These are phyloP conservation scores for Cryptococcus hybrid DNA, from an alignment of 1,284 basidiomycete genomes.

Conservation along the genomic window DNA sequence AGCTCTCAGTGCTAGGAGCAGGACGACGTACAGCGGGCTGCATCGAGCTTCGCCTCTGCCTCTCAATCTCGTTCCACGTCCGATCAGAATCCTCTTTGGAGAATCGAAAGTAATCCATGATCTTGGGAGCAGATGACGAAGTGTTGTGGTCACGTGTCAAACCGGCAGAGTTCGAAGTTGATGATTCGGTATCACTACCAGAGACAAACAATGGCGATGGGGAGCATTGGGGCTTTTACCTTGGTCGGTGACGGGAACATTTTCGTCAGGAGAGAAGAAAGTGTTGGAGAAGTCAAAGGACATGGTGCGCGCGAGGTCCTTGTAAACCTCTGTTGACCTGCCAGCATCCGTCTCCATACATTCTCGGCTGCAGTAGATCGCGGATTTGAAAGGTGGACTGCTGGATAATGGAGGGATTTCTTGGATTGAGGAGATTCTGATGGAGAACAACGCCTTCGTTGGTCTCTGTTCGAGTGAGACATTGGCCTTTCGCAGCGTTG, in stretches of 20 bases:
- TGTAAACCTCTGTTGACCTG: conserved; percentile 24
- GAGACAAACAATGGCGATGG: conserved; percentile 42
- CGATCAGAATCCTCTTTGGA: conserved; percentile 35
- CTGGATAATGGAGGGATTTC: neutral
- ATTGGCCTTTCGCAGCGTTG: conserved; percentile 22
- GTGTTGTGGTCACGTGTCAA: conserved; percentile 1
- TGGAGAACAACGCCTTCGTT: conserved; percentile 14
- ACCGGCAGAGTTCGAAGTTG: conserved; percentile 16
- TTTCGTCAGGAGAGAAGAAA: conserved; percentile 6
- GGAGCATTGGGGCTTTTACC: conserved; percentile 26
- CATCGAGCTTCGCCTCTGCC: conserved; percentile 34
- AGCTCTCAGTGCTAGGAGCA: conserved; percentile 20
- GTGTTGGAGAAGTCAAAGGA: conserved; percentile 19
- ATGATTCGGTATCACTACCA: conserved; percentile 40
- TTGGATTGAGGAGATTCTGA: neutral
- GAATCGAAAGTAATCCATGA: conserved; percentile 39
- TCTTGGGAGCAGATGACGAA: conserved; percentile 34
- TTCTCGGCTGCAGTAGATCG: conserved; percentile 40
- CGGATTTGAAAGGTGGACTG: conserved; percentile 20
- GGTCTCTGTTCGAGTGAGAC: conserved; percentile 31
- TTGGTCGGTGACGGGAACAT: conserved; percentile 13
- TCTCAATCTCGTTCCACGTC: conserved; percentile 37
- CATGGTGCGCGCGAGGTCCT: conserved; percentile 31
- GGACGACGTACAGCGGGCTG: conserved; percentile 19
- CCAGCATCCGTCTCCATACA: conserved; percentile 35